These are phyloP conservation scores for Yamadazyma kanchanaburiensis DNA, from an alignment of 1,139 yeast species.

Conservation along the genomic window DNA sequence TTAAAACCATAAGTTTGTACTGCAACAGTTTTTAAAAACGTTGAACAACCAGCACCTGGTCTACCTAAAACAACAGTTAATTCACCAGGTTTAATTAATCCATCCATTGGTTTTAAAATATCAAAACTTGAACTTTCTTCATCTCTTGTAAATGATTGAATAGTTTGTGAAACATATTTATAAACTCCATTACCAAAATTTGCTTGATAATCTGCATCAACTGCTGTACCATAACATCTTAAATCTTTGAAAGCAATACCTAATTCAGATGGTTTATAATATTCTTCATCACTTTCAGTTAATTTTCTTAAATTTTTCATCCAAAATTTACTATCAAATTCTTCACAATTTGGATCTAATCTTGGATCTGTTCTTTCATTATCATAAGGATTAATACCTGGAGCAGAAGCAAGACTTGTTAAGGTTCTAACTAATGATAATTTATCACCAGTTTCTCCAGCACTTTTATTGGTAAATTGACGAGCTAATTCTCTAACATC, in stretches of 20 bases:
- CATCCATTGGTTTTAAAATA: constrained; percentile 33
- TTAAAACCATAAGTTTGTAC: constrained; percentile 70
- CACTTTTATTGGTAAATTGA: constrained; percentile 5
- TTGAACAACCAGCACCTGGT: constrained; percentile 85
- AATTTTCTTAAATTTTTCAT: constrained; percentile 62
- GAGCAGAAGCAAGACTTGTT: constrained; percentile 44
- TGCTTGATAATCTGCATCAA: constrained; percentile 76
- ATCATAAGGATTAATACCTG: constrained; percentile 39
- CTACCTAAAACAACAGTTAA: constrained; percentile 73
- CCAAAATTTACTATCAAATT: constrained; percentile 69
- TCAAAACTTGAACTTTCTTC: constrained; percentile 22
- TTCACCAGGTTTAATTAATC: constrained; percentile 54
- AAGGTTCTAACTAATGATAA: constrained; percentile 24
- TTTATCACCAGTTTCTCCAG: constrained; percentile 19
- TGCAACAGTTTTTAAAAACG: constrained; percentile 66
- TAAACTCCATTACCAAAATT: constrained; percentile 55
- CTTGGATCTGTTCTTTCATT: constrained; percentile 9
- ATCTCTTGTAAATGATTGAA: constrained; percentile 32
- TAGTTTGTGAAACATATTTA: constrained; percentile 15
- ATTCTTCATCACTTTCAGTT: constrained; percentile 51
- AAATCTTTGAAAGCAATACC: constrained; percentile 70
- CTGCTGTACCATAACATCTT: constrained; percentile 70
- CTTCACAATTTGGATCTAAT: constrained; percentile 38
- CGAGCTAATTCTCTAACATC: constrained; percentile 12
- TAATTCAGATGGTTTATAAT: constrained; percentile 61